A percentile compares a stretch with the other conserved stretches of the same genome.
These are phyloP conservation scores for Penicillium odoratum DNA, from an alignment of 495 filamentous ascomycete species.

Conservation along the genomic window DNA sequence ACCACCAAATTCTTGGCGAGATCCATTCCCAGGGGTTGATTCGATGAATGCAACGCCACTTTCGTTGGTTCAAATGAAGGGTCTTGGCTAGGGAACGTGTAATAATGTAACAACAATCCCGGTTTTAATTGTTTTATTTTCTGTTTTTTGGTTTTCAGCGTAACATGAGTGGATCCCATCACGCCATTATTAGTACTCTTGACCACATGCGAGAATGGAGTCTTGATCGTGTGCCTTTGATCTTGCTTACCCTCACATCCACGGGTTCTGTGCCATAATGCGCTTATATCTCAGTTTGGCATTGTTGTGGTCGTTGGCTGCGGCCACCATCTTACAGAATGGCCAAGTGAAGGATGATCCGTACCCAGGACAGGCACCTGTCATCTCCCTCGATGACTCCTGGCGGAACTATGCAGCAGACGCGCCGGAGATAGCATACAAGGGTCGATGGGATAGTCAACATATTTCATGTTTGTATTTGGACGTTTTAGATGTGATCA, in stretches of 20 bases:
- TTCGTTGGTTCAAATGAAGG: not conserved
- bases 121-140: not conserved
- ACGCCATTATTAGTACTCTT: constrained; percentile 21
- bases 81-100: not conserved
- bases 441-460: constrained; percentile 68
- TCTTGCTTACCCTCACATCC: constrained; percentile 4
- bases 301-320: constrained; percentile 21
- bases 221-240: constrained; percentile 1
- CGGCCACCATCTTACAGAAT: constrained; percentile 61
- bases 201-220: constrained; percentile 12
- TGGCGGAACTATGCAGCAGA: constrained; percentile 56
- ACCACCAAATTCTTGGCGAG: not conserved
- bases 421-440: constrained; percentile 63
- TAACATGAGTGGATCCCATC: constrained; percentile 11
- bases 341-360: constrained; percentile 51
- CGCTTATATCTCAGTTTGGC: constrained; percentile 10
- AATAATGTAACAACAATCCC: not conserved
- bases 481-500: not conserved
- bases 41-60: not conserved
- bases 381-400: constrained; percentile 27
- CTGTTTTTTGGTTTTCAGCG: not conserved
- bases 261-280: constrained; percentile 14
- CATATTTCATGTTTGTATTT: constrained; percentile 63
- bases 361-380: constrained; percentile 33
- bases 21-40: not conserved